Conservation (phyloP, 129 eudicot species). For the Kitagawia praeruptora region DNA sequence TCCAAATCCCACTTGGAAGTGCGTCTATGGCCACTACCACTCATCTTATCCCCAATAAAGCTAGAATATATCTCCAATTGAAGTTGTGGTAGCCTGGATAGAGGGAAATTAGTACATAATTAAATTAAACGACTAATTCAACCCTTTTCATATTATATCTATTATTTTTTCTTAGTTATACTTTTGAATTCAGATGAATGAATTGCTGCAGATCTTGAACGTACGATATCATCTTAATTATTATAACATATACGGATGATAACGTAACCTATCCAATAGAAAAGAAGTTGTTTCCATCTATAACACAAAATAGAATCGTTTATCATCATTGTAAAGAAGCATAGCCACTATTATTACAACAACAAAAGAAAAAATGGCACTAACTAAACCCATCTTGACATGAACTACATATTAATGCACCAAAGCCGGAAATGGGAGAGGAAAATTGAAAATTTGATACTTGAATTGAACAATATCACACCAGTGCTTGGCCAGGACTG, state of each 20-base stretch:
- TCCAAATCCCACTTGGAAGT: conserved; percentile 10
- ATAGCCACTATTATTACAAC: background rate
- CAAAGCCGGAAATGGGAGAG: background rate
- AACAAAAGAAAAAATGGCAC: background rate
- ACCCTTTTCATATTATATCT: background rate
- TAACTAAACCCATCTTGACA: background rate
- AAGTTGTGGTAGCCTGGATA: background rate
- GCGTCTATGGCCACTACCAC: conserved; percentile 12
- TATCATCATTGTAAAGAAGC: background rate
- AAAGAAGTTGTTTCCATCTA: background rate
- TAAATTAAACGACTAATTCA: background rate
- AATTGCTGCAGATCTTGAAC: background rate
- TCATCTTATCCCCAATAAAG: background rate
- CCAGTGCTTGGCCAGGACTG: background rate
- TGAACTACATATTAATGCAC: background rate
- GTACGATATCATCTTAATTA: background rate
- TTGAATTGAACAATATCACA: background rate
- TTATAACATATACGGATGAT: background rate
- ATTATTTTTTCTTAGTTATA: background rate
- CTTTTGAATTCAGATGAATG: background rate
- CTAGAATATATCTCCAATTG: background rate
- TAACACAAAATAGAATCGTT: background rate
- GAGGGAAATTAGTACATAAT: background rate
- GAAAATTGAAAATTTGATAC: background rate
- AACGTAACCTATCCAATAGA: background rate